Base-by-base conservation (phyloP, 2,329 filamentous ascomycete species). In the Colletotrichum coccodes region DNA sequence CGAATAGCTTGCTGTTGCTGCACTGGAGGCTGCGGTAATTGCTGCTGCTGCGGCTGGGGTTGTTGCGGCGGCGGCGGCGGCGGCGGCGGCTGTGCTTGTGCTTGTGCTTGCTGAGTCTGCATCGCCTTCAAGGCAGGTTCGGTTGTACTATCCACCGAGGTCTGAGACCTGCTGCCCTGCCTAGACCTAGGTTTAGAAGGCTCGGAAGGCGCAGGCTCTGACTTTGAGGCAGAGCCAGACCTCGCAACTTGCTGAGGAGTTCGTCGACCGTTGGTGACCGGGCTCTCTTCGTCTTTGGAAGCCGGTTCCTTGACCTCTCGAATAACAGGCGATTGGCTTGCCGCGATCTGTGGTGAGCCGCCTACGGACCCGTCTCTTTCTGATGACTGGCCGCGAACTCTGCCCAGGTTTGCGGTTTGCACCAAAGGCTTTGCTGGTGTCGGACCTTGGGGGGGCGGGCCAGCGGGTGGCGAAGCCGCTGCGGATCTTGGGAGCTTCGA, bases 81-180 rank as follows among this genome's bases (percentile, higher is more conserved):
- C 61, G 47, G 68, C 30, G 64, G 46, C 9, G 44, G 38, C 11
- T 66, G 59, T 30, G 30, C 46, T 36, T 60, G 36, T 5, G 49
- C 23, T n/a, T 50, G 62, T 36, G 32, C 47, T 47, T 44, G 34
- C 23, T 53, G 60, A 21, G 38, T 59, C n/a, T 68, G 67, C 72
- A 74, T 77, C 67, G 77, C 81, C 73, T 83, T 83, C 38, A 88
- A 77, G 1, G 81, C 78, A 4, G 86, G 83, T 71, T 94, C 91
- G 30, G 87, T 86, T 2, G 86, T 87, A 73, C 88, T 92, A 72
- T 96, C 93, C 14, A 93, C 82, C 0, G 92, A 92, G 32, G 86
- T 86, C 75, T 91, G 90, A 40, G 86, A 84, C 21, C 89, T 86
- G 30, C 89, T 86, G n/a, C 58, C 72, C 61, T 77, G 76, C n/a